Base-by-base conservation (phyloP, 1,284 basidiomycete genomes). In the Neolentinus lepideus region DNA sequence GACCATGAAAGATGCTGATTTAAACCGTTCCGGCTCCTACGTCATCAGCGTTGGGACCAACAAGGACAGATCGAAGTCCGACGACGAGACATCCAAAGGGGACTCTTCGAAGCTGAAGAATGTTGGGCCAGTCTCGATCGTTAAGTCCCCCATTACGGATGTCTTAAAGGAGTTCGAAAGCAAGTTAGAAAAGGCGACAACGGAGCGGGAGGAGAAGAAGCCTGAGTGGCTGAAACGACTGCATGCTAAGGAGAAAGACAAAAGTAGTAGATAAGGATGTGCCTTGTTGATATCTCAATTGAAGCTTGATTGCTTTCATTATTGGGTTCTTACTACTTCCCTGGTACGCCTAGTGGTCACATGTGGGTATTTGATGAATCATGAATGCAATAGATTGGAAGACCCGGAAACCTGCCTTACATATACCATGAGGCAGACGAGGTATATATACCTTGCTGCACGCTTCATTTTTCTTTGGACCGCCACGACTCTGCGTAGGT, bases 181-280 rank as follows among this genome's bases (percentile, higher is more conserved):
- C 36, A 51, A 46, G n/a, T 29, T 46, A 12, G 27, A 4, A 25
- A 11, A 25, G 21, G 38, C 26, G 26, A 33, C 24, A n/a, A 54
- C 48, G 12, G 57, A 35, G 26, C 55, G 55, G 38, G 56, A 59
- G 31, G 57, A 62, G 50, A 50, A 19, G 35, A 66, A 62, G 52
- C 64, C 64, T 2, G 56, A 53, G 14, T 66, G 64, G 64, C 50
- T 65, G 51, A 47, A 56, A 12, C 50, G 60, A 6, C 47, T 25
- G 47, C 47, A 26, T 25, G 27, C 47, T 24, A 26, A 26, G 47
- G 22, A 50, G 10, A 16, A 29, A 21, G 22, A 50, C 4, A 16
- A 25, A 16, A 6, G 43, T 31, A 12, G 12, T 31, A 31, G 29
- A 31, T 31, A 31, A 31, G 12, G 6, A 12, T 31, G 29, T 31